phyloP scores from a whole-genome alignment of 2,329 filamentous ascomycete genomes.

The Sporothrix humicola region DNA sequence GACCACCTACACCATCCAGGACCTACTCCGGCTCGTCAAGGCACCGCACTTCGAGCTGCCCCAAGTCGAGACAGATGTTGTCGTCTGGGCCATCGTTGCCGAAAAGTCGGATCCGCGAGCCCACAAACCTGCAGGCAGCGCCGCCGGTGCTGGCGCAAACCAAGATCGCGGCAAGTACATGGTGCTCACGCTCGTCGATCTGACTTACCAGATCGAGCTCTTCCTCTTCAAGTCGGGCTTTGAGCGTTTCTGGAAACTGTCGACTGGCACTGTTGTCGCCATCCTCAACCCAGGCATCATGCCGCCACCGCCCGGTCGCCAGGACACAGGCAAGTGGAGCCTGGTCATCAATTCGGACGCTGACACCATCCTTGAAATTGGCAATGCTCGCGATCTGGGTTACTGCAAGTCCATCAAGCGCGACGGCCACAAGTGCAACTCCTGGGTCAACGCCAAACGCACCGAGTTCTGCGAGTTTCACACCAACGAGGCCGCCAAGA shows the following conservation, averaged over 20 bases:
- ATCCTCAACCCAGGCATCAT: slow-evolving; percentile 91
- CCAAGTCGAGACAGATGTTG: slow-evolving; percentile 82
- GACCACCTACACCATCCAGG: slow-evolving; percentile 76
- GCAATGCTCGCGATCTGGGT: slow-evolving; percentile 80
- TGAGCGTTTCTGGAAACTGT: slow-evolving; percentile 91
- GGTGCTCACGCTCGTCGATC: slow-evolving; percentile 83
- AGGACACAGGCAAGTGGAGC: slow-evolving; percentile 82
- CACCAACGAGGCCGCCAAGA: slow-evolving; percentile 78
- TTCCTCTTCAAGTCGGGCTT: slow-evolving; percentile 93
- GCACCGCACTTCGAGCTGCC: slow-evolving; percentile 82
- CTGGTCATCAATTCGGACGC: slow-evolving; percentile 83
- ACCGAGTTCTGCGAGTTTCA: slow-evolving; percentile 95
- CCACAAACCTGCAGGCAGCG: slow-evolving; percentile 54
- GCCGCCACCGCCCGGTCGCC: slow-evolving; percentile 76
- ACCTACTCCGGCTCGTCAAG: slow-evolving; percentile 80
- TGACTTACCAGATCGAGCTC: slow-evolving; percentile 88
- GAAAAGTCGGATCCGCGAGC: slow-evolving; percentile 81
- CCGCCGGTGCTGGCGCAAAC: slow-evolving; percentile 40
- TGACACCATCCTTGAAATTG: slow-evolving; percentile 89
- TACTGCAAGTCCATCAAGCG: slow-evolving; percentile 86
- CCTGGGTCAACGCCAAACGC: slow-evolving; percentile 86
- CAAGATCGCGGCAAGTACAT: slow-evolving; percentile 82
- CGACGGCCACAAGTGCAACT: slow-evolving; percentile 78
- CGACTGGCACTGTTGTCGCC: slow-evolving; percentile 86
- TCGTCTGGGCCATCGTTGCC: slow-evolving; percentile 85